Base-by-base conservation (phyloP, 176 grass and related monocot genomes). In the Luzula sylvatica region DNA sequence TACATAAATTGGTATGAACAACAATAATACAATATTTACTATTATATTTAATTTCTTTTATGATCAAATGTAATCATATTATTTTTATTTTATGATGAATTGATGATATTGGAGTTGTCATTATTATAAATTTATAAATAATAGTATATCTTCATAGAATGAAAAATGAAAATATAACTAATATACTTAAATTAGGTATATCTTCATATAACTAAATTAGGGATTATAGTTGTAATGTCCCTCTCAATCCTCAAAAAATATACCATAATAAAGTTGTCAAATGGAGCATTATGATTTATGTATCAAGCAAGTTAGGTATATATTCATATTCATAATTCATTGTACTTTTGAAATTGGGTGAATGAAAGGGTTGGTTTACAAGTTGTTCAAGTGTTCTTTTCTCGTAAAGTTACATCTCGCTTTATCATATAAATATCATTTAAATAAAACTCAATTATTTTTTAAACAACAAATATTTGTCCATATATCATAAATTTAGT, bases 181-280 rank as follows among this genome's bases (percentile, higher is more conserved):
- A 4, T 0, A 6, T 11, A 15, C 21, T 11, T 22, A 24, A 42
- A 14, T 13, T 44, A 26, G 21, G 20, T 23, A 53, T 35, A 35
- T 35, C 3, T 1, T 25, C n/a, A 27, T n/a, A 6, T 26, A 6
- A 53, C 26, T 53, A 53, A 26, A 15, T 53, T 53, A 24, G 20
- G 23, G 8, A 26, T 26, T 53, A 26, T 44, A 38, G 56, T 61
- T 61, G 56, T 26, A 1, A 61, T 61, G 56, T 61, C 56, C 42
- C 56, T 8, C 20, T 61, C 38, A 1, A 61, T 42, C 39, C 39
- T 23, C 7, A 41, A 39, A 58, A 2, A 39, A 40, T 39, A 9
- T n/a, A n/a, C n/a, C n/a, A n/a, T 23, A 4, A 61, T 38, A 45
- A 13, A 61, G 42, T 45, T 61, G 17, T 62, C 14, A 62, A 46